Evolutionary conservation across 176 grass and related monocot genomes (phyloP), one percentile per base, ranked within the genome.

Genomic region (Triticum urartu): DNA sequence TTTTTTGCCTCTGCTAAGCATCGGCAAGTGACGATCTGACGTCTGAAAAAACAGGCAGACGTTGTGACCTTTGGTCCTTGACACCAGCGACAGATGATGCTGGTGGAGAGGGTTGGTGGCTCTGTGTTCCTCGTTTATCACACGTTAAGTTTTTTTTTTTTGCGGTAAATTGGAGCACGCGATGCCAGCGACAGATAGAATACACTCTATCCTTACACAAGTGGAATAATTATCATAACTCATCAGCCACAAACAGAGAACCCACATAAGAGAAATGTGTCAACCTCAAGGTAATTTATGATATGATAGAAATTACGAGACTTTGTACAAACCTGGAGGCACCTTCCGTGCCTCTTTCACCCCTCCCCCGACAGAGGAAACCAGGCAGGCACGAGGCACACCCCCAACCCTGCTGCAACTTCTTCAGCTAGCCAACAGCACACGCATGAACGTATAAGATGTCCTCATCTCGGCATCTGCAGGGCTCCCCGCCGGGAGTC

Each of bases 301-400:
- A 60, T 84, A 80, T 34, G 84, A 79, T 63, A 72, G 47, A 26
- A 50, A 84, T 33, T 33, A 35, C 10, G 22, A 58, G 13, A 72
- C 22, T 89, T 84, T 91, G 77, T 91, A 91, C 86, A 91, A 48
- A 63, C 64, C 83, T 77, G 52, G 68, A 80, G 89, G 68, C 36
- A 76, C 52, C 81, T 81, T 77, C 24, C 12, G 36, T 76, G 39
- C 64, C 69, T 30, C 25, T 24, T 43, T 56, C 68, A 11, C 34
- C 45, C 45, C 35, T 48, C 33, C 38, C 68, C 62, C 82, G 38
- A 69, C 22, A 78, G 38, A 68, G 68, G 48, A 63, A 68, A n/a
- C 26, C 80, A 43, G n/a, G 17, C 75, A 74, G 45, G 33, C 65
- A 83, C 21, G 40, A 61, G 67, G 34, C 79, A 34, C n/a, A 26